These are phyloP conservation scores for Forsythia viridissima DNA, from an alignment of 257 asterid genomes.

Conservation along the genomic window DNA sequence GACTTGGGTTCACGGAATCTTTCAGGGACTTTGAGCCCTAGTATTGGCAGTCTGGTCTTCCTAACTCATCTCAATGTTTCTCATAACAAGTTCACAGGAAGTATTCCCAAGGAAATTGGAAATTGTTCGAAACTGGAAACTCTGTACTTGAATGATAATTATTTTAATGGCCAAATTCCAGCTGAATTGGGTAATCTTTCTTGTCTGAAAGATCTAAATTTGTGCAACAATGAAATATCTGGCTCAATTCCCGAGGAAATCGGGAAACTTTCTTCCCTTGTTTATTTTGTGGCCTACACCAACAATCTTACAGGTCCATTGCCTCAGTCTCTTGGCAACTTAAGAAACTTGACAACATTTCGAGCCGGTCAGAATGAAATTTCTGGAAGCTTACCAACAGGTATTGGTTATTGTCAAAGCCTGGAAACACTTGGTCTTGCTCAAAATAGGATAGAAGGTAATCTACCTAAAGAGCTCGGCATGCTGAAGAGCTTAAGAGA, in stretches of 20 bases:
- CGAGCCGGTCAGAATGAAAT: slow-evolving; percentile 84
- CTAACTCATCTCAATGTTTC: slow-evolving; percentile 69
- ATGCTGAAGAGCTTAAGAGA: slow-evolving; percentile 57
- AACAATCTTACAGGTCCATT: slow-evolving; percentile 73
- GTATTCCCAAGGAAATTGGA: slow-evolving; percentile 73
- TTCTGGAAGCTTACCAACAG: slow-evolving; percentile 74
- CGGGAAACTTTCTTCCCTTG: slow-evolving; percentile 69
- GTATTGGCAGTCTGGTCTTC: slow-evolving; percentile 50
- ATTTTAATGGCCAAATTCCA: slow-evolving; percentile 66
- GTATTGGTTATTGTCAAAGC: slow-evolving; percentile 59
- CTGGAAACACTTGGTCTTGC: slow-evolving; percentile 75
- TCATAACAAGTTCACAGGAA: slow-evolving; percentile 55
- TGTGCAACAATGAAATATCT: slow-evolving; percentile 72
- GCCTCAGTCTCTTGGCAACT: slow-evolving; percentile 66
- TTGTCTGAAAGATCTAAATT: slow-evolving; percentile 37
- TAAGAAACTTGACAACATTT: slow-evolving; percentile 51
- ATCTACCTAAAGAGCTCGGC: slow-evolving; percentile 78
- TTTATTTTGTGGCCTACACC: slow-evolving; percentile 76
- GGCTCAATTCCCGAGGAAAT: slow-evolving; percentile 71
- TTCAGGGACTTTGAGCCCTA: slow-evolving; percentile 62
- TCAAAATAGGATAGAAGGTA: slow-evolving; percentile 66
- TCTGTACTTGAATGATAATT: slow-evolving; percentile 61
- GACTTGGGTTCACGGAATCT: slow-evolving; percentile 57
- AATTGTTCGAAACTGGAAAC: slow-evolving; percentile 47
- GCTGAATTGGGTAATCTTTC: slow-evolving; percentile 58